These are phyloP conservation scores for Sporothrix variecibatus DNA, from an alignment of 2,329 filamentous ascomycete species.

Conservation along the genomic window DNA sequence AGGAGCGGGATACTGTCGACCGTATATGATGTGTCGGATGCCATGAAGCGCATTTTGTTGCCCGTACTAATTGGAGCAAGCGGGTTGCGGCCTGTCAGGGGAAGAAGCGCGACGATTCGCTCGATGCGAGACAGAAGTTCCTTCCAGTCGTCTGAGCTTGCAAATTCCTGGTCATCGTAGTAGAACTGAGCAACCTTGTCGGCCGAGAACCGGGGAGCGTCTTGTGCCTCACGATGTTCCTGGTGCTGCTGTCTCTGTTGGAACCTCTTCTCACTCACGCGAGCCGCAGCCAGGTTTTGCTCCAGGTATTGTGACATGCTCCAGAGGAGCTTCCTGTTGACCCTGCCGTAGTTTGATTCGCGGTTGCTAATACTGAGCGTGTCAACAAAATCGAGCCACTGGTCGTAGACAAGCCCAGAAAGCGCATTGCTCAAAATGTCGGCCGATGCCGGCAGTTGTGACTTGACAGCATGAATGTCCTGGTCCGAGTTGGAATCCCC, in stretches of 20 bases:
- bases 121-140: conserved; percentile 38
- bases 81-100: conserved; percentile 26
- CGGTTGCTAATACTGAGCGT: conserved; percentile 28
- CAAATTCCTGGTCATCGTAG: background rate
- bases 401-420: conserved; percentile 34
- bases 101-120: conserved; percentile 35
- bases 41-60: background rate
- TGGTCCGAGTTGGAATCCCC: background rate
- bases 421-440: conserved; percentile 30
- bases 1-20: background rate
- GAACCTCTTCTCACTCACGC: conserved; percentile 15
- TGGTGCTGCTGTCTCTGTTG: conserved; percentile 1
- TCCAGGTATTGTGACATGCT: conserved; percentile 40
- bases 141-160: conserved; percentile 36
- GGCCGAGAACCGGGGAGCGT: background rate
- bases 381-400: conserved; percentile 45
- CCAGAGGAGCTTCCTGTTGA: conserved; percentile 35
- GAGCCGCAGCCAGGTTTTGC: conserved; percentile 38
- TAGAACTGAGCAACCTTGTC: background rate
- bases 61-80: background rate
- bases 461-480: background rate
- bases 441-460: background rate
- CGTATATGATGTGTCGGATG: background rate
- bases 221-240: background rate
- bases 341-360: background rate